phyloP scores from a whole-genome alignment of 768 basidiomycete genomes.

The Termitomyces bulborhizus region DNA sequence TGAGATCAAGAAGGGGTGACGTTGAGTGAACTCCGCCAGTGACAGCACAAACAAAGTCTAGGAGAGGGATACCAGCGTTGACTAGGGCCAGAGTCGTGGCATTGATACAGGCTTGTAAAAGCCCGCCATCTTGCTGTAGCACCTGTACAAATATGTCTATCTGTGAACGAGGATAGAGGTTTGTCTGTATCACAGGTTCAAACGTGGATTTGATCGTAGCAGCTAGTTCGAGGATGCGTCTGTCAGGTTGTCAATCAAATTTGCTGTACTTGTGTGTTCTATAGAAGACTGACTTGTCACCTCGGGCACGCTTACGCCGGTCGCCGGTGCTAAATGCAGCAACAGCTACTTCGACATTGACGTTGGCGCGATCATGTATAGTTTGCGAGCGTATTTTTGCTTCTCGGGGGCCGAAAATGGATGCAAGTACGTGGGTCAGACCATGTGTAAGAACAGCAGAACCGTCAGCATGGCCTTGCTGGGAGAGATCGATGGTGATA shows the following conservation, averaged over 20 bases:
- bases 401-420: slow-evolving; percentile 91
- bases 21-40: slow-evolving; percentile 83
- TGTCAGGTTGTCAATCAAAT: slow-evolving; percentile 22
- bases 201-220: slow-evolving; percentile 90
- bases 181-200: slow-evolving; percentile 88
- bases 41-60: slow-evolving; percentile 88
- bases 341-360: slow-evolving; percentile 86
- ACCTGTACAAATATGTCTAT: slow-evolving; percentile 95
- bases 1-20: slow-evolving; percentile 81
- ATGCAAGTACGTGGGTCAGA: slow-evolving; percentile 80
- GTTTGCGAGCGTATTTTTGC: slow-evolving; percentile 75
- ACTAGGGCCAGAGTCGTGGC: slow-evolving; percentile 90
- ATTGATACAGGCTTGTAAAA: slow-evolving; percentile 90
- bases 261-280: neutral
- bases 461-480: slow-evolving; percentile 78
- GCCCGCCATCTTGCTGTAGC: slow-evolving; percentile 88
- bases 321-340: slow-evolving; percentile 86
- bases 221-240: slow-evolving; percentile 84
- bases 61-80: slow-evolving; percentile 83
- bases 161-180: slow-evolving; percentile 88
- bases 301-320: slow-evolving; percentile 65
- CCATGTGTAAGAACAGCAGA: slow-evolving; percentile 83
- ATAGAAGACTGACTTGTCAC: slow-evolving; percentile 71
- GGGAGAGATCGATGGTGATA: slow-evolving; percentile 70
- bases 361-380: slow-evolving; percentile 79